Percentiles rank a stretch among this genome's conserved stretches.
phyloP scores from a whole-genome alignment of 2,329 filamentous ascomycete species.

The Venturia carpophila region DNA sequence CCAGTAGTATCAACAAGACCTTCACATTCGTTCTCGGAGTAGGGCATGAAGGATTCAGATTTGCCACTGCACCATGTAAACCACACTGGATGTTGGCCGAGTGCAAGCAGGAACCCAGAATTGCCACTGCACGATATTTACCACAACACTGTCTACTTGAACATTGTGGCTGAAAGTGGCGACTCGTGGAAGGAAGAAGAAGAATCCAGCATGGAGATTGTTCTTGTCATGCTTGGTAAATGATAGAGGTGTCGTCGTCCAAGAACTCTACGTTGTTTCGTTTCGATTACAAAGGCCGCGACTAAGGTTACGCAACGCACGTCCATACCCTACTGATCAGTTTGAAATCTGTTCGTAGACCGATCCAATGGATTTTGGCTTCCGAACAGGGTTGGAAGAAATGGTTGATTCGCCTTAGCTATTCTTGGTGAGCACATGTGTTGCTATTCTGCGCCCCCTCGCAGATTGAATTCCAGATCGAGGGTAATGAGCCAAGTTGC shows the following conservation, averaged over 20 bases:
- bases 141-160: background rate
- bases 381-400: background rate
- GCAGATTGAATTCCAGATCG: background rate
- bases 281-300: background rate
- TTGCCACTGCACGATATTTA: too few relatives aligned
- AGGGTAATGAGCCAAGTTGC: background rate
- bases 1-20: background rate
- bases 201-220: background rate
- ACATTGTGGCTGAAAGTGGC: background rate
- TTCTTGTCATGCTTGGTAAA: background rate
- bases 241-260: background rate
- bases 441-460: too few relatives aligned
- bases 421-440: too few relatives aligned
- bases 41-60: background rate
- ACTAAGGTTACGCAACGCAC: background rate
- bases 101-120: too few relatives aligned
- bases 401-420: background rate
- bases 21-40: background rate
- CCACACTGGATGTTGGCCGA: background rate
- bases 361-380: background rate
- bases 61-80: background rate
- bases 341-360: background rate
- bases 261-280: slow-evolving; percentile 5
- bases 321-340: background rate
- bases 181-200: background rate